Percentiles rank a stretch among this genome's conserved stretches.
phyloP scores from a whole-genome alignment of 768 basidiomycete species.

The Baorangia bicolor region DNA sequence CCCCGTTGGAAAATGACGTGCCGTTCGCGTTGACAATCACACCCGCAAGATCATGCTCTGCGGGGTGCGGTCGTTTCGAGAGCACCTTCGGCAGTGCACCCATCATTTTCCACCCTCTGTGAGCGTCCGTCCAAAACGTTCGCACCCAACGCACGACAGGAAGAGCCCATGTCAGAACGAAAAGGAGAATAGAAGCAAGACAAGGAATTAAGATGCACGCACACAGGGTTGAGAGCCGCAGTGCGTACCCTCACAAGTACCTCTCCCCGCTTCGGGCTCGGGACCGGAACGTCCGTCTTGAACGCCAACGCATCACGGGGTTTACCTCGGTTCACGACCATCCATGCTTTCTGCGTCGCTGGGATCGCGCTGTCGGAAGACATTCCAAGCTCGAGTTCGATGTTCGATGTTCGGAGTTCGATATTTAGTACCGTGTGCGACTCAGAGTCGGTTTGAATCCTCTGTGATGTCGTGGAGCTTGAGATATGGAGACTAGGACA shows the following conservation, averaged over 20 bases:
- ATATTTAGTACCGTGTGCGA: too few relatives aligned
- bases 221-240: conserved; percentile 70
- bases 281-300: conserved; percentile 28
- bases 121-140: not conserved
- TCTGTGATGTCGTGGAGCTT: too few relatives aligned
- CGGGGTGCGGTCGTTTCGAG: conserved; percentile 46
- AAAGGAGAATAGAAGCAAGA: not conserved
- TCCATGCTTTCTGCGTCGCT: conserved; percentile 32
- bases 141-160: not conserved
- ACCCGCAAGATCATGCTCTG: conserved; percentile 66
- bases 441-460: too few relatives aligned
- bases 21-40: conserved; percentile 55
- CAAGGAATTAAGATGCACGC: conserved; percentile 22
- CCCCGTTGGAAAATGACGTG: conserved; percentile 53
- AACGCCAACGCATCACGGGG: conserved; percentile 32
- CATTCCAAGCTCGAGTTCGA: not conserved
- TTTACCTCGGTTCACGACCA: conserved; percentile 27
- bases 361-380: conserved; percentile 11
- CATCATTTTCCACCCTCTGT: conserved; percentile 63
- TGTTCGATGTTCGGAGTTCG: not conserved
- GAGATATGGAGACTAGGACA: too few relatives aligned
- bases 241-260: conserved; percentile 53
- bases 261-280: conserved; percentile 38
- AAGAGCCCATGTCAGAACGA: not conserved
- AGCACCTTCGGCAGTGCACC: conserved; percentile 45